Evolutionary conservation across 352 stramenopile species (phyloP).

Genomic region (Globisporangium cystogenes): DNA sequence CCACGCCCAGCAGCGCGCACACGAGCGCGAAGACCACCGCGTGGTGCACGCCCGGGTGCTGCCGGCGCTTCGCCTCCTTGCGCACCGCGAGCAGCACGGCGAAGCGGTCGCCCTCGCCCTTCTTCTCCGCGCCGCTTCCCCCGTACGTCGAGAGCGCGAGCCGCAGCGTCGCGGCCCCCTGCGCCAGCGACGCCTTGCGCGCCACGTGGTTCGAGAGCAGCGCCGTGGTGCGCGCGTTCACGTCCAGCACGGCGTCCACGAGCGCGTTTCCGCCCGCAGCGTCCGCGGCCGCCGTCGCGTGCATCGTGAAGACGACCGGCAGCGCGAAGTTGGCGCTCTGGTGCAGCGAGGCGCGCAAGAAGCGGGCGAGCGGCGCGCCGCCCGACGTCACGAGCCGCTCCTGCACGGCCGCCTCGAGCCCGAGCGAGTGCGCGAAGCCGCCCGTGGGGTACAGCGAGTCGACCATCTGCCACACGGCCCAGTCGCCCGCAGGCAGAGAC

Average conservation of each 20-base stretch:
- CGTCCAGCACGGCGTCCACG: conserved; percentile 34
- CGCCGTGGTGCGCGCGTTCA: conserved; percentile 47
- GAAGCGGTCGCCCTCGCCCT: conserved; percentile 16
- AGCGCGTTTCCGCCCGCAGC: conserved; percentile 10
- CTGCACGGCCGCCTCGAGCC: conserved; percentile 71
- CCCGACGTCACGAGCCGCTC: conserved; percentile 38
- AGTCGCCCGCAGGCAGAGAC: conserved; percentile 18
- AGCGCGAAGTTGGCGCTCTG: conserved; percentile 73
- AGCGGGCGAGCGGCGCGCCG: conserved; percentile 27
- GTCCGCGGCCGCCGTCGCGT: conserved; percentile 9
- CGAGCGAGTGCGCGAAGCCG: conserved; percentile 78
- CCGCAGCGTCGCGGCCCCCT: conserved; percentile 61
- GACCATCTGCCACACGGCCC: conserved; percentile 74
- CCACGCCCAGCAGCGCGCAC: conserved; percentile 46
- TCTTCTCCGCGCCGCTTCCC: conserved; percentile 5
- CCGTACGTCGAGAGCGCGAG: conserved; percentile 61
- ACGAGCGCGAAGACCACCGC: conserved; percentile 63
- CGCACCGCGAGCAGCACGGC: conserved; percentile 35
- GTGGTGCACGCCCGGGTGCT: conserved; percentile 56
- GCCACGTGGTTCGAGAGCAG: conserved; percentile 80
- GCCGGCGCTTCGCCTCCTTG: conserved; percentile 40
- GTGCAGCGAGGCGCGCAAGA: conserved; percentile 56
- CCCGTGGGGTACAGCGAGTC: conserved; percentile 81
- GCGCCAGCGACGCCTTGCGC: conserved; percentile 66
- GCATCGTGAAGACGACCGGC: conserved; percentile 55